Conservation (phyloP, 1,284 basidiomycete genomes). For the Bondarzewia mesenterica region DNA sequence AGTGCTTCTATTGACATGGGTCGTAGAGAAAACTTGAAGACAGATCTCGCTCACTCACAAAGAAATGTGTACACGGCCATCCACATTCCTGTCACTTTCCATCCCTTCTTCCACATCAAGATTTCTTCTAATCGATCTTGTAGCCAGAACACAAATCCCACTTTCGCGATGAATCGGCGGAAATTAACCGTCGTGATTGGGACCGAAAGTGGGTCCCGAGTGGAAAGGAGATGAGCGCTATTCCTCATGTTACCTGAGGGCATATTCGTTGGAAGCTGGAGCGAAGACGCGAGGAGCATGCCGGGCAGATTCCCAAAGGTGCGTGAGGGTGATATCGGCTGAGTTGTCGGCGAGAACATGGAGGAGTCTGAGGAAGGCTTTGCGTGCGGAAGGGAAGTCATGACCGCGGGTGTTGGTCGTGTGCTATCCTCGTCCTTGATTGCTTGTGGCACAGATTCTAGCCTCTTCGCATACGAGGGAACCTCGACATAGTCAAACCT, state of each 20-base stretch:
- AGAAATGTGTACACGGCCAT: conserved; percentile 61
- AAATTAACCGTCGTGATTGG: conserved; percentile 69
- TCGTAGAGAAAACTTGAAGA: too few relatives aligned
- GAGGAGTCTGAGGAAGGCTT: conserved; percentile 18
- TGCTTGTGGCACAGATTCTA: conserved; percentile 22
- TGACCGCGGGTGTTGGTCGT: conserved; percentile 33
- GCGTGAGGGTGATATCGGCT: conserved; percentile 14
- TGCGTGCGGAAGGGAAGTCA: conserved; percentile 37
- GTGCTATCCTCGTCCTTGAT: conserved; percentile 16
- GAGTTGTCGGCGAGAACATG: conserved; percentile 18
- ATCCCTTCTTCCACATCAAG: conserved; percentile 62
- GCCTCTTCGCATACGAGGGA: conserved; percentile 36
- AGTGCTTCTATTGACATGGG: not conserved
- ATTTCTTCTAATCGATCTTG: conserved; percentile 73
- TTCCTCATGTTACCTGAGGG: conserved; percentile 19
- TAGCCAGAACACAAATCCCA: conserved; percentile 69
- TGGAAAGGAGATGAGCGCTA: conserved; percentile 31
- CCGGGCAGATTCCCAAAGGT: conserved; percentile 22
- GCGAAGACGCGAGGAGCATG: conserved; percentile 24
- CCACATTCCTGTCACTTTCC: conserved; percentile 58
- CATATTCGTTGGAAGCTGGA: conserved; percentile 23
- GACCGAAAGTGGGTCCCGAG: conserved; percentile 59
- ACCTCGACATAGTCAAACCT: conserved; percentile 45
- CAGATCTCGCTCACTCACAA: conserved; percentile 57
- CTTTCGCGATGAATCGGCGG: conserved; percentile 57